Percentiles rank a stretch among this genome's conserved stretches.
These are phyloP conservation scores for Venturia oleaginea DNA, from an alignment of 2,329 filamentous ascomycete species.

Conservation along the genomic window DNA sequence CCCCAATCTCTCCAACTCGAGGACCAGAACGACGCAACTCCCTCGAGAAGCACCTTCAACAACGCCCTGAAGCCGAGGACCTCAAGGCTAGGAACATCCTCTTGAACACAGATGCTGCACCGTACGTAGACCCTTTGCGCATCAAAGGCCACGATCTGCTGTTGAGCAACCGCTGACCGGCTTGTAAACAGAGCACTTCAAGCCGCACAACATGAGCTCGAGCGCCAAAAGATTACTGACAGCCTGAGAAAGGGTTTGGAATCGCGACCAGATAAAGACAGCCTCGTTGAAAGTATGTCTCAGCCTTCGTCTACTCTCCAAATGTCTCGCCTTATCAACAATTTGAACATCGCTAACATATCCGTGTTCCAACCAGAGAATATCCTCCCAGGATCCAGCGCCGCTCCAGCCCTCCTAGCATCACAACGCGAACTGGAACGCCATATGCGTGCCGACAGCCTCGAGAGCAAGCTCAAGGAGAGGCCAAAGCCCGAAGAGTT, in stretches of 20 bases:
- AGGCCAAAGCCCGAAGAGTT: conserved; percentile 69
- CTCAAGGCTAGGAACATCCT: conserved; percentile 61
- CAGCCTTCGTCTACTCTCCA: conserved; percentile 13
- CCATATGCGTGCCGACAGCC: conserved; percentile 75
- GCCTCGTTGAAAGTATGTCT: conserved; percentile 66
- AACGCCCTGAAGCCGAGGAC: conserved; percentile 46
- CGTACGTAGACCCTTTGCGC: conserved; percentile 36
- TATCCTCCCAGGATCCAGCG: conserved; percentile 71
- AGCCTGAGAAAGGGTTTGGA: conserved; percentile 32
- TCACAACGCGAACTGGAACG: conserved; percentile 78
- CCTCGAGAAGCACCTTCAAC: conserved; percentile 40
- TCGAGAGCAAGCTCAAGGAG: conserved; percentile 78
- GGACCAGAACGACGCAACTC: conserved; percentile 51
- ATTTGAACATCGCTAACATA: not conserved
- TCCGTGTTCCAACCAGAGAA: conserved; percentile 50
- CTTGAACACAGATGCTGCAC: conserved; percentile 57
- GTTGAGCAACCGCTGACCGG: not conserved
- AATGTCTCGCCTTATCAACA: not conserved
- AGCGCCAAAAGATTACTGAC: conserved; percentile 40
- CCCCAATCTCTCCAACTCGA: conserved; percentile 33
- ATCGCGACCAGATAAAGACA: conserved; percentile 57
- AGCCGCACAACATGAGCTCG: conserved; percentile 52
- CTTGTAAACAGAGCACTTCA: conserved; percentile 47
- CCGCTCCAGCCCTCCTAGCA: conserved; percentile 69
- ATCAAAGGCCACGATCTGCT: too few relatives aligned